Evolutionary conservation across 257 asterid genomes (phyloP).

Genomic region (Solanum verrucosum): DNA sequence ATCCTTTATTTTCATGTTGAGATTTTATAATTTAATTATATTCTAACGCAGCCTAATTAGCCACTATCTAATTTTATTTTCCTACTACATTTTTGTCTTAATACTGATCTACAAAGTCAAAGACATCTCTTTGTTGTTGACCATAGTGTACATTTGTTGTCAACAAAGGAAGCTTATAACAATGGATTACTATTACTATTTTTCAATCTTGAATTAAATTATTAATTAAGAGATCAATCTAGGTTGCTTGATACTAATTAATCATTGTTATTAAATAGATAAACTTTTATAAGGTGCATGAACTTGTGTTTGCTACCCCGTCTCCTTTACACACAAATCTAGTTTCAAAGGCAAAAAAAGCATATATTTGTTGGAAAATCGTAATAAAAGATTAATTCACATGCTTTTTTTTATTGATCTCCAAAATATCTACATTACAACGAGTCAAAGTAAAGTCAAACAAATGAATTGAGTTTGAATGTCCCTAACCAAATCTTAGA

Average conservation of each 20-base stretch:
- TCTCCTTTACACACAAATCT: background rate
- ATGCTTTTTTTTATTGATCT: background rate
- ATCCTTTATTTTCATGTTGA: background rate
- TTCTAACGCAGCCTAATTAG: background rate
- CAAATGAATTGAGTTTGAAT: background rate
- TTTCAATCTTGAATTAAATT: background rate
- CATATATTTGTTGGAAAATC: background rate
- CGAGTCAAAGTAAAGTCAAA: background rate
- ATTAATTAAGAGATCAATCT: background rate
- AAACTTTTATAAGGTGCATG: background rate
- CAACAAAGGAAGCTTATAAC: slow-evolving; percentile 21
- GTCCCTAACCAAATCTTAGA: background rate
- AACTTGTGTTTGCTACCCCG: background rate
- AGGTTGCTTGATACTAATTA: background rate
- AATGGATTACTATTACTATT: background rate
- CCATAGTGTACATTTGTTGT: slow-evolving; percentile 7
- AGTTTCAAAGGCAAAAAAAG: background rate
- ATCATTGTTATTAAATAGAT: background rate
- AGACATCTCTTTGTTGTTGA: slow-evolving; percentile 8
- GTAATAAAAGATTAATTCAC: background rate
- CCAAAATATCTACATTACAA: background rate
- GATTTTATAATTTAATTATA: background rate
- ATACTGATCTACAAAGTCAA: background rate
- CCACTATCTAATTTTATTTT: background rate
- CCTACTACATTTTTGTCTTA: background rate